Base-by-base conservation (phyloP, 305 asterid genomes). In the Solanum aculeatissimum region DNA sequence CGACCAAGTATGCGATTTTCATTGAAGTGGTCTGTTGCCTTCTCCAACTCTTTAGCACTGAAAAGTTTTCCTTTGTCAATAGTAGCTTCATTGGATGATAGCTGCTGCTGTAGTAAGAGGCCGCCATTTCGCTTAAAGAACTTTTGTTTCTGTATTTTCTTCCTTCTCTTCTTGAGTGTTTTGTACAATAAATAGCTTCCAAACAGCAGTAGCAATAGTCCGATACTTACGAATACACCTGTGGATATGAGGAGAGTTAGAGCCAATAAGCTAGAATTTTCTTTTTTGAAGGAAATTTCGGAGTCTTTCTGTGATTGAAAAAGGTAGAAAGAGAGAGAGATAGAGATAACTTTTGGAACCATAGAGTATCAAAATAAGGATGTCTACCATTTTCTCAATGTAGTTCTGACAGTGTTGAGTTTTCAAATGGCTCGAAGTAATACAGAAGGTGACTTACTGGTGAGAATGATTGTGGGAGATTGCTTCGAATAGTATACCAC, bases 1-100 rank as follows among this genome's bases (percentile, higher is more conserved):
- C 63, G 79, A 23, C 84, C 84, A 43, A 82, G 84, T 47, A 82
- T 63, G 25, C 78, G 84, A 42, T 82, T 82, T 63, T 82, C 78
- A 53, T 82, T 82, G 84, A 82, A 82, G 62, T 9, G 19, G 10
- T 82, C 62, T 25, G 84, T 82, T 57, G 84, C 84, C 60, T 45
- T 82, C 38, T 82, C 84, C 78, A 82, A 15, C 60, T 82, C 84
- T 51, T 16, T 63, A 43, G 84, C 77, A 10, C 62, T 82, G 69
- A 62, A 82, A 23, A 82, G 29, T 58, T 45, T 62, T 45, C 49
- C 74, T 45, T 51, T 82, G 47, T 82, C 78, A 18, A 82, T 45
- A 18, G 49, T 47, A 10, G 58, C 62, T 25, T 82, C 84, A 27
- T 63, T 82, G 77, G 84, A 82, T 62, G 84, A 82, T 23, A 82